Evolutionary conservation across 2,329 filamentous ascomycete species (phyloP), one percentile per base, ranked within the genome.

Genomic region (Cladosporium sp.): DNA sequence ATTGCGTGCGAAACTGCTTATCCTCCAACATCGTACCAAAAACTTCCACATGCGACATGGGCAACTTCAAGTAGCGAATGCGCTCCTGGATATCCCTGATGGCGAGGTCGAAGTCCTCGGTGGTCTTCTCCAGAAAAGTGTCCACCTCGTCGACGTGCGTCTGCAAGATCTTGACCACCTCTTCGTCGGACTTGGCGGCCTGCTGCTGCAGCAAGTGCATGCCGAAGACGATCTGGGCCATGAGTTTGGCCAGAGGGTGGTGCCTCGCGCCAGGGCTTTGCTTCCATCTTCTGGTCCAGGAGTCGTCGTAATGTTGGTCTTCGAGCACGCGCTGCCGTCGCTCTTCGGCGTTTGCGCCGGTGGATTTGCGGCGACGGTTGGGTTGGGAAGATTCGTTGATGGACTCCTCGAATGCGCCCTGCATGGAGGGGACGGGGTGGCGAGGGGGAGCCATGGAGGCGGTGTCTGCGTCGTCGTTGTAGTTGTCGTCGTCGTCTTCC

Each of bases 61-160:
- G 91, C 36, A 96, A 72, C 64, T 86, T 86, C 47, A 97, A 74
- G 65, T 87, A 86, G 53, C 86, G 84, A 54, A 95, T 84, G 19
- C 92, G 83, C 55, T 89, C 86, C 50, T 81, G 80, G 56, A 97
- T 83, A 65, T 97, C 93, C 54, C 82, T 76, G 39, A 84, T 80
- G 4, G 90, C 89, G 47, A 90, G 74, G 40, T 86, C 80, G 45
- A 96, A 83, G 65, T 96, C 92, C 61, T 95, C 90, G 39, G 89
- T 82, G 1, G 89, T 87, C 15, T 87, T 83, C 67, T 95, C 89
- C 29, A 97, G 74, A 63, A 96, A 96, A 61, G 86, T 85, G 68
- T 97, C 93, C 24, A 97, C 82, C 68, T 97, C 92, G 64, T 96
- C 88, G 54, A 97, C 93, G 68, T 97, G 92, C 12, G 82, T 84